These are phyloP conservation scores for Dictyostelium brefeldianum DNA, from an alignment of 78 protist genomes.

Conservation along the genomic window DNA sequence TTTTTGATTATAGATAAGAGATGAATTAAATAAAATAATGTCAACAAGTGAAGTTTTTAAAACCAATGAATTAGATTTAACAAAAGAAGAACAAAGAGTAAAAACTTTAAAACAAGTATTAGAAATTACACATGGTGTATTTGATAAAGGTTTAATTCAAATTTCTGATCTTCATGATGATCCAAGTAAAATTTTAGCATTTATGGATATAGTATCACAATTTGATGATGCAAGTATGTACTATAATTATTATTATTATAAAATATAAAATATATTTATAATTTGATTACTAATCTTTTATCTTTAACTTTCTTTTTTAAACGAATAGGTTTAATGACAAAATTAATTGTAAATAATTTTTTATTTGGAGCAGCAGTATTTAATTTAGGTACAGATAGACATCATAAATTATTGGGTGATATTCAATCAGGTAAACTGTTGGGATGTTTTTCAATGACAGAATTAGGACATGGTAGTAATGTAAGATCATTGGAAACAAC, in stretches of 20 bases:
- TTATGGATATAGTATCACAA: slow-evolving; percentile 49
- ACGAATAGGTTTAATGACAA: slow-evolving; percentile 49
- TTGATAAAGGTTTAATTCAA: slow-evolving; percentile 41
- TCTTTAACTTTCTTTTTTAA: background rate
- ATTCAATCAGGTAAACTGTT: slow-evolving; percentile 57
- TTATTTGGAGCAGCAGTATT: slow-evolving; percentile 73
- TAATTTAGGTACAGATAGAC: slow-evolving; percentile 75
- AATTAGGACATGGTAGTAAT: slow-evolving; percentile 88
- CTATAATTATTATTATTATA: background rate
- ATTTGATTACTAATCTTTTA: background rate
- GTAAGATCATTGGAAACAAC: slow-evolving; percentile 90
- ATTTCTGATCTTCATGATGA: slow-evolving; percentile 45
- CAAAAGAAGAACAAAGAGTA: slow-evolving; percentile 63
- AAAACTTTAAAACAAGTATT: slow-evolving; percentile 10
- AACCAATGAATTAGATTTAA: background rate
- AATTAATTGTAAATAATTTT: slow-evolving; percentile 67
- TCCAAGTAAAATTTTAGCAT: slow-evolving; percentile 59
- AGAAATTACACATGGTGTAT: background rate
- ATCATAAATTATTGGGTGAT: slow-evolving; percentile 66
- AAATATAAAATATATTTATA: background rate
- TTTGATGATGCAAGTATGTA: slow-evolving; percentile 64
- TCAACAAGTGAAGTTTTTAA: slow-evolving; percentile 5
- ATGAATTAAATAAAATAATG: slow-evolving; percentile 8
- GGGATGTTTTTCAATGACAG: slow-evolving; percentile 90
- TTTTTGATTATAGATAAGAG: slow-evolving; percentile 24